Evolutionary conservation across 2,329 filamentous ascomycete species (phyloP).

Genomic region (Blumeriella jaapii): DNA sequence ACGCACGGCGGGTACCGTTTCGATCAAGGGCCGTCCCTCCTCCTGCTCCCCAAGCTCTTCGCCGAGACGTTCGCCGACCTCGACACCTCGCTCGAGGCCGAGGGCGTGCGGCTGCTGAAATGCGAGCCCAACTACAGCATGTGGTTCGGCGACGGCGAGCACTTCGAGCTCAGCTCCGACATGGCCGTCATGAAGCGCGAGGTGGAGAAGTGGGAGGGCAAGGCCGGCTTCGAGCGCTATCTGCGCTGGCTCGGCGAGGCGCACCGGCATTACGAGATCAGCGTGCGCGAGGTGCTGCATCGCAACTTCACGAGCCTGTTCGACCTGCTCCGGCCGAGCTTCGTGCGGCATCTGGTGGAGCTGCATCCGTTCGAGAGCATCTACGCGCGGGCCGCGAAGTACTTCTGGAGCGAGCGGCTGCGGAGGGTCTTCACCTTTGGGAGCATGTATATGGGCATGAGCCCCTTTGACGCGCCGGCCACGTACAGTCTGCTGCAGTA

Average conservation of each 20-base stretch:
- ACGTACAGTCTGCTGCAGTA: slow-evolving; percentile 67
- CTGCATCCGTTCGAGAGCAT: slow-evolving; percentile 64
- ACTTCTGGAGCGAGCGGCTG: slow-evolving; percentile 59
- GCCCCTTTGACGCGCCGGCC: slow-evolving; percentile 61
- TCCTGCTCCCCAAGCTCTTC: slow-evolving; percentile 62
- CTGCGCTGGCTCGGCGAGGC: slow-evolving; percentile 54
- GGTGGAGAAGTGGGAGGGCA: slow-evolving; percentile 63
- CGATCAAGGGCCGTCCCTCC: slow-evolving; percentile 65
- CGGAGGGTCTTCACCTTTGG: slow-evolving; percentile 64
- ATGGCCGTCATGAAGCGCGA: slow-evolving; percentile 58
- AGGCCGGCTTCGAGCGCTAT: slow-evolving; percentile 59
- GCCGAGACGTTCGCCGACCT: slow-evolving; percentile 57
- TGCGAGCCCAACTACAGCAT: slow-evolving; percentile 68
- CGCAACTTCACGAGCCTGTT: slow-evolving; percentile 53
- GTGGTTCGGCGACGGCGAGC: slow-evolving; percentile 57
- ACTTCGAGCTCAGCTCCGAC: slow-evolving; percentile 55
- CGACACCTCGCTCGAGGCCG: slow-evolving; percentile 50
- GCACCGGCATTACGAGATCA: slow-evolving; percentile 59
- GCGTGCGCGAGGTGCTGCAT: slow-evolving; percentile 51
- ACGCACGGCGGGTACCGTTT: slow-evolving; percentile 52
- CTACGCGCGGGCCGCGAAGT: slow-evolving; percentile 51
- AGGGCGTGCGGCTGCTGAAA: slow-evolving; percentile 57
- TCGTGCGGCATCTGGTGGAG: slow-evolving; percentile 45
- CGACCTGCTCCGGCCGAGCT: slow-evolving; percentile 45
- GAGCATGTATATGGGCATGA: slow-evolving; percentile 79